Evolutionary conservation across 352 stramenopile genomes (phyloP), one percentile per base, ranked within the genome.

Genomic region (Pseudoperonospora humuli): DNA sequence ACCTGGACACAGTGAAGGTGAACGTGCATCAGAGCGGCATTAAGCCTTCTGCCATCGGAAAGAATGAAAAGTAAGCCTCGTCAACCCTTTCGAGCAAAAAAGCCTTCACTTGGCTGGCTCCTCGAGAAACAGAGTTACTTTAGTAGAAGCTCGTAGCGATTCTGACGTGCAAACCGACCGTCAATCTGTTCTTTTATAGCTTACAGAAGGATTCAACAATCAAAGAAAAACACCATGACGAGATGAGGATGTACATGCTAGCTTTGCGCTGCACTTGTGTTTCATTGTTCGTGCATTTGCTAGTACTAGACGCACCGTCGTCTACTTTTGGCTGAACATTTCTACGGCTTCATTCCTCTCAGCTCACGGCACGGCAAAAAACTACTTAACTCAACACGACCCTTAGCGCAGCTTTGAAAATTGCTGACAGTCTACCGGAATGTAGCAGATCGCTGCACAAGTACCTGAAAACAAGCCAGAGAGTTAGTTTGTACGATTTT

Each of bases 11-110:
- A 8, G 70, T 67, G 20, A 86, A 86, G 54, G 78, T 91, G 41
- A 83, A 91, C 32, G 78, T 84, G 27, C 74, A 91, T 55, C 45
- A 86, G 47, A 86, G 71, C 50, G 78, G 78, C 41, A 86, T 86
- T 20, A 87, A 86, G 54, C 61, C 64, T 25, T 76, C 75, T 27
- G 49, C 68, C 5, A 29, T 61, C 25, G 79, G 75, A 64, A 83
- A 85, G 40, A 43, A 80, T 11, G 71, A 73, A 46, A 32, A 43
- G 19, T 50, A 59, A 18, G 31, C 15, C n/a, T 44, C 23, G 18
- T 13, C 19, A 28, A 23, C 19, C 6, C 17, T 8, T 9, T 19
- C 14, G 39, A 47, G 18, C 17, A 17, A 24, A 21, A 36, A n/a
- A n/a, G n/a, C n/a, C n/a, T n/a, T n/a, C n/a, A n/a, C n/a, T n/a